Conservation (phyloP, 1,284 basidiomycete species). For the Peniophora sp. region DNA sequence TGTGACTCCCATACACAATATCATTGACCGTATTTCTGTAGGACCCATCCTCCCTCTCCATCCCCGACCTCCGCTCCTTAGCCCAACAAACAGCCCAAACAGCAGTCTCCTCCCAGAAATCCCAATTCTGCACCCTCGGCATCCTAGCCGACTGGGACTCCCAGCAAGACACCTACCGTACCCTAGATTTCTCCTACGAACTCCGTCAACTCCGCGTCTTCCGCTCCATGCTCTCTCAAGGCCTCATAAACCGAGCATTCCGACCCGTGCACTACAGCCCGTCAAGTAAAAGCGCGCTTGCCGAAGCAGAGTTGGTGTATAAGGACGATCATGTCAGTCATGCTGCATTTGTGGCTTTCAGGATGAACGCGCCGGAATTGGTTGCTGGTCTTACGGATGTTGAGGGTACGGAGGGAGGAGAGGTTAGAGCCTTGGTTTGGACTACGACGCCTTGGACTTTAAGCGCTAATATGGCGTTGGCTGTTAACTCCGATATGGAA, state of each 20-base stretch:
- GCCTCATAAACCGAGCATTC: conserved; percentile 80
- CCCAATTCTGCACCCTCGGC: conserved; percentile 77
- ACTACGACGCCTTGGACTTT: conserved; percentile 99
- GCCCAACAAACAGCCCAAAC: conserved; percentile 71
- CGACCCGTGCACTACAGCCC: conserved; percentile 96
- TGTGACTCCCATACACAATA: too few relatives aligned
- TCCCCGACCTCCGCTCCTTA: conserved; percentile 61
- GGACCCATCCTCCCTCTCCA: conserved; percentile 47
- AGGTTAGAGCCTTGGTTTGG: conserved; percentile 80
- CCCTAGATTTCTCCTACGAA: conserved; percentile 87
- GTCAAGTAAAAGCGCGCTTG: conserved; percentile 88
- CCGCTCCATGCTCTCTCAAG: conserved; percentile 81
- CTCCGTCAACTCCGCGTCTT: conserved; percentile 86
- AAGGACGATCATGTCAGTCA: conserved; percentile 84
- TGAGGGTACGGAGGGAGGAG: conserved; percentile 4
- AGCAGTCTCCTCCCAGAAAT: conserved; percentile 73
- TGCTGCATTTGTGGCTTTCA: conserved; percentile 83
- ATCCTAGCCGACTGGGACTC: conserved; percentile 91
- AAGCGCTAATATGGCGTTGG: conserved; percentile 88
- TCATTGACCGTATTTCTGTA: conserved; percentile 23
- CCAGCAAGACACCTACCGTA: conserved; percentile 74
- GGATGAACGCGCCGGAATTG: conserved; percentile 29
- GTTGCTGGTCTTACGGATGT: background rate
- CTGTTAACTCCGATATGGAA: conserved; percentile 60
- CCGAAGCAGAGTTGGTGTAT: conserved; percentile 93